phyloP scores from a whole-genome alignment of 2,329 filamentous ascomycete species.

The Pseudopyricularia javanii region DNA sequence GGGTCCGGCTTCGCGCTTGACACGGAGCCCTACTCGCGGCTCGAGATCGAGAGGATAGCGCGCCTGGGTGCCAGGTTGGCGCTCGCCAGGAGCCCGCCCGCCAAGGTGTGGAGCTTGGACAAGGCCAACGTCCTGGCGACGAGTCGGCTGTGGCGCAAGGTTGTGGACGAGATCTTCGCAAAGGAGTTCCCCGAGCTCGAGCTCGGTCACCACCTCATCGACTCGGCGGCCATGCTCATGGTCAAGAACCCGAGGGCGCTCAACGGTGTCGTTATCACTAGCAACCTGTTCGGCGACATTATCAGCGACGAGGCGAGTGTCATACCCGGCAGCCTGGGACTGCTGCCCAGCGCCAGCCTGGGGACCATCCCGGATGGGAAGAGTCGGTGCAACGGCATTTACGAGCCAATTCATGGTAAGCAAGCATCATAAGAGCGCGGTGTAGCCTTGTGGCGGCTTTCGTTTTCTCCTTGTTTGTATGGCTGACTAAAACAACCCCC shows the following conservation, averaged over 20 bases:
- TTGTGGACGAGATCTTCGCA: slow-evolving; percentile 71
- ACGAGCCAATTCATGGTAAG: slow-evolving; percentile 90
- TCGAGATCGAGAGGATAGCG: slow-evolving; percentile 80
- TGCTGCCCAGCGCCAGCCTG: slow-evolving; percentile 79
- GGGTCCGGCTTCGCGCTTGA: slow-evolving; percentile 67
- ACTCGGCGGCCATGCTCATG: slow-evolving; percentile 96
- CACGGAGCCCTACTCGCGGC: slow-evolving; percentile 72
- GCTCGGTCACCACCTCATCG: slow-evolving; percentile 82
- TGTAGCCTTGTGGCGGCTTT: no score
- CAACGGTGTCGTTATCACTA: slow-evolving; percentile 85
- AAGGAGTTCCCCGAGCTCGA: slow-evolving; percentile 82
- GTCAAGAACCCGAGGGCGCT: slow-evolving; percentile 81
- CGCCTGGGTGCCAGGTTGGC: slow-evolving; percentile 74
- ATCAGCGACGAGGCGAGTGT: slow-evolving; percentile 91
- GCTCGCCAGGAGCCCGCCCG: slow-evolving; percentile 60
- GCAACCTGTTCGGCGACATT: slow-evolving; percentile 93
- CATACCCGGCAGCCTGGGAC: slow-evolving; percentile 80
- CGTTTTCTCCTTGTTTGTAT: not conserved
- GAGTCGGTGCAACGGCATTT: slow-evolving; percentile 81
- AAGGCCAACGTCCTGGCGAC: slow-evolving; percentile 88
- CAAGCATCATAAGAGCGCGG: no score
- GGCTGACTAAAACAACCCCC: slow-evolving; percentile 1
- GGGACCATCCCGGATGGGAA: slow-evolving; percentile 78
- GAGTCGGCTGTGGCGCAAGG: slow-evolving; percentile 77
- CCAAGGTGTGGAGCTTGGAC: slow-evolving; percentile 76